phyloP scores from a whole-genome alignment of 257 asterid genomes.

The Scutellaria barbata region DNA sequence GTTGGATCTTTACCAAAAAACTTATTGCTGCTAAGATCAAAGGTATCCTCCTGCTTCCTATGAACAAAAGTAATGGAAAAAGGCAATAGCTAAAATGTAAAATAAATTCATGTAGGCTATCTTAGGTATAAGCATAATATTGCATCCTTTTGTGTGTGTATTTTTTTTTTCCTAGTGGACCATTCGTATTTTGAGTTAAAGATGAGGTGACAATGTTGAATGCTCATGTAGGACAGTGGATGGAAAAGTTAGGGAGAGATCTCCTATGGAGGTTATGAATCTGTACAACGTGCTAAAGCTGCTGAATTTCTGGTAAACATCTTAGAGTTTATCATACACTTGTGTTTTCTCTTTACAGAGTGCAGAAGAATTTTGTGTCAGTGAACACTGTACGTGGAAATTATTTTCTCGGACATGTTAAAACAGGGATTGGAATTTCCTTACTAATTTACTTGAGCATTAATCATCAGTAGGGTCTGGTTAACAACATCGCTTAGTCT shows the following conservation, averaged over 20 bases:
- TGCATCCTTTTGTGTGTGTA: background rate
- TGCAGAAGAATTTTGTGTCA: constrained; percentile 7
- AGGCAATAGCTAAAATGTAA: background rate
- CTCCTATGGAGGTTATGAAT: constrained; percentile 85
- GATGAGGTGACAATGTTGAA: background rate
- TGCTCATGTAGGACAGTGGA: constrained; percentile 65
- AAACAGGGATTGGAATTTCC: constrained; percentile 23
- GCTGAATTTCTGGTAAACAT: constrained; percentile 84
- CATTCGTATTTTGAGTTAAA: constrained; percentile 9
- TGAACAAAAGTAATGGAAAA: constrained; percentile 3
- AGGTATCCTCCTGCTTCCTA: constrained; percentile 50
- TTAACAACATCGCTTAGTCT: constrained; percentile 17
- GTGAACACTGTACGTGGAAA: constrained; percentile 2
- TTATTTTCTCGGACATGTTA: constrained; percentile 1
- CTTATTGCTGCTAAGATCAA: constrained; percentile 74
- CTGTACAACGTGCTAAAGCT: constrained; percentile 82
- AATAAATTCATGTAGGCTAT: background rate
- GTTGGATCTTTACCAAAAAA: constrained; percentile 56
- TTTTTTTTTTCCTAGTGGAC: constrained; percentile 20
- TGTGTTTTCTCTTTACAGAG: constrained; percentile 12
- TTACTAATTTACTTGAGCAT: constrained; percentile 9
- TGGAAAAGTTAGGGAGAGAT: constrained; percentile 99
- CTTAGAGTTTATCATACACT: constrained; percentile 20
- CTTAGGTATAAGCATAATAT: background rate
- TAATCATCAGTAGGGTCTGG: constrained; percentile 24